Base-by-base conservation (phyloP, 2,329 filamentous ascomycete species). In the Ophiostoma quercus region DNA sequence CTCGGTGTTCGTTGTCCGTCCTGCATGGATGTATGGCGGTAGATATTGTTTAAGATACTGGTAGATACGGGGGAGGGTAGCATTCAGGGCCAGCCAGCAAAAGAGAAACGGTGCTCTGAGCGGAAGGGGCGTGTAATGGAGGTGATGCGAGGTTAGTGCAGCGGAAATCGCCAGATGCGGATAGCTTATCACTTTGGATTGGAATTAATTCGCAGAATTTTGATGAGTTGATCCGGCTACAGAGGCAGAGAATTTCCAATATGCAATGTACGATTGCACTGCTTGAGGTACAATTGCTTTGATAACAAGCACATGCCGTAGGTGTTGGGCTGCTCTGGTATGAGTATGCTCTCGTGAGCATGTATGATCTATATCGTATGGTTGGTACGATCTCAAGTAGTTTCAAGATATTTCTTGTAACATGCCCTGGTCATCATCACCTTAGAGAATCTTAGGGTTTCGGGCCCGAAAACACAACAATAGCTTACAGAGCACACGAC, bases 51-150 rank as follows among this genome's bases (percentile, higher is more conserved):
- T 16, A 29, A n/a, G 6, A n/a, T 29, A 63, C 29, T 11, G 16
- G 60, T 11, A n/a, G 60, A 37, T 34, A 37, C 9, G 19, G 60
- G 60, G 60, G 57, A 63, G 57, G 57, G 57, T 57, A 57, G 22
- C 22, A 57, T 57, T 25, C 51, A 57, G 51, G 22, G 51, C n/a
- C 51, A 8, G 7, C 37, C 37, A 39, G n/a, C n/a, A 37, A 39
- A 1, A 54, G 57, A 63, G 60, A 39, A 57, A 57, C 51, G 51
- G 51, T 57, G 11, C 51, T 37, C 32, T 37, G 29, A 34, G 60
- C 22, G 80, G 80, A 16, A 57, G 51, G 51, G 51, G 51, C n/a
- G 51, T 57, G 51, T 57, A 57, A 57, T 25, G n/a, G 51, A 22
- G 22, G n/a, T 25, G 51, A 25, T 57, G 22, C 51, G 51, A 22